Base-by-base conservation (phyloP, 2,329 filamentous ascomycete genomes). In the Aureobasidium sp. region DNA sequence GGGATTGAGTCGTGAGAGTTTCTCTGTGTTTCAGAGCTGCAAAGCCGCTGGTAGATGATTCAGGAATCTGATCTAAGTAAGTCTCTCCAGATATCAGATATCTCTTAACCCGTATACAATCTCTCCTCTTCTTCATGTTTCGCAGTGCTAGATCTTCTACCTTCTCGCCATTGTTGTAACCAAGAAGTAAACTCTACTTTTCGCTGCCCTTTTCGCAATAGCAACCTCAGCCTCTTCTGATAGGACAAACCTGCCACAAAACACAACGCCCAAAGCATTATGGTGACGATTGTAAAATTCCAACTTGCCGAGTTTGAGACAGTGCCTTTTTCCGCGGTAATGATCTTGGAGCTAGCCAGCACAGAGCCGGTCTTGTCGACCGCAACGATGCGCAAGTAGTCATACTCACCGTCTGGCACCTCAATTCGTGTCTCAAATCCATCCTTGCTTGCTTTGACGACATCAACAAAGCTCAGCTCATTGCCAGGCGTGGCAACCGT, bases 391-490 rank as follows among this genome's bases (percentile, higher is more conserved):
- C 58, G 46, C 41, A 61, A n/a, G n/a, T 52, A 61, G 8, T 36
- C 23, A 4, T 50, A 48, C 2, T 48, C 36, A 10, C 37, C 47
- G 20, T 44, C 37, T 8, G 58, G 58, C 7, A 60, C 42, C 27
- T 63, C 67, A 13, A 61, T 41, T 27, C 37, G 73, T 2, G 64
- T 64, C 56, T 66, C 65, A 41, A 66, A 66, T 2, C 65, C 65
- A 17, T 48, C 29, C 41, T 62, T 65, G 13, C 10, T n/a, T 13
- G 34, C 51, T 17, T 71, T 20, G 75, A 63, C 20, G 74, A 37
- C 50, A 12, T 42, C 29, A 29, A 39, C 34, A 26, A 64, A 62
- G 12, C 37, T 34, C 9, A 42, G 7, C 1, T 42, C 36, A 48
- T 42, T 44, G 20, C 23, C 39, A 13, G 34, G 12, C 2, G 41